Conservation (phyloP, 2,329 filamentous ascomycete genomes). For the Diaporthe ampelina region DNA sequence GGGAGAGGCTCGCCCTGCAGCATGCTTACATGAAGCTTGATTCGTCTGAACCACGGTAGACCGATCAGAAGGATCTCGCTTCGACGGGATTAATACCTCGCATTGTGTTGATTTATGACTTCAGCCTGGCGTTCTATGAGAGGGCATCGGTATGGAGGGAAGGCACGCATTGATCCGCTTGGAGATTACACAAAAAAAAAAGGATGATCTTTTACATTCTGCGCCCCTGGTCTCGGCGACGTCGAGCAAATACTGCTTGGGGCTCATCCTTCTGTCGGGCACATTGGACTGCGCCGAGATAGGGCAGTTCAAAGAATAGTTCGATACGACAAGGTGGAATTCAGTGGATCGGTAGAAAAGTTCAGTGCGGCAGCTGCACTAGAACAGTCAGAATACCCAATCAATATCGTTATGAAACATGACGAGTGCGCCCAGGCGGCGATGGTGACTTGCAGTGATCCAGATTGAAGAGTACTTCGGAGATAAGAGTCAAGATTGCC, state of each 20-base stretch:
- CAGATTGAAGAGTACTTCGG: neutral
- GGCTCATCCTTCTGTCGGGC: neutral
- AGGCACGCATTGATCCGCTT: slow-evolving; percentile 39
- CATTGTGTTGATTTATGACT: slow-evolving; percentile 41
- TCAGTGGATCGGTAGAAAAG: slow-evolving; percentile 3
- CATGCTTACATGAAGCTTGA: slow-evolving; percentile 68
- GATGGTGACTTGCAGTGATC: neutral
- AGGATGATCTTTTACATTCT: slow-evolving; percentile 9
- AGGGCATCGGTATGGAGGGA: slow-evolving; percentile 40
- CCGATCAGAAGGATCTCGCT: slow-evolving; percentile 14
- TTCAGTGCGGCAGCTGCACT: slow-evolving; percentile 10
- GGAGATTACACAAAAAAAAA: slow-evolving; percentile 35
- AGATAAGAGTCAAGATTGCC: slow-evolving; percentile 16
- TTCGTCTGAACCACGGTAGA: slow-evolving; percentile 58
- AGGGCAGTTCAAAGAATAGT: slow-evolving; percentile 7
- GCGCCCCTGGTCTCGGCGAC: slow-evolving; percentile 5
- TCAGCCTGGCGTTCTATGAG: slow-evolving; percentile 42
- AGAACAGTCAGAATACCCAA: slow-evolving; percentile 11
- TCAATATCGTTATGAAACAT: neutral
- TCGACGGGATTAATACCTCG: slow-evolving; percentile 39
- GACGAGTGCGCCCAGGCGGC: neutral
- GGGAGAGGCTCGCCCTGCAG: slow-evolving; percentile 74
- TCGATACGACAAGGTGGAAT: neutral
- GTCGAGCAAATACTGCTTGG: neutral
- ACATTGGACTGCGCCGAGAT: neutral